Evolutionary conservation across 306 rosid species (phyloP), one percentile per base, ranked within the genome.

Genomic region (Myrica gale): DNA sequence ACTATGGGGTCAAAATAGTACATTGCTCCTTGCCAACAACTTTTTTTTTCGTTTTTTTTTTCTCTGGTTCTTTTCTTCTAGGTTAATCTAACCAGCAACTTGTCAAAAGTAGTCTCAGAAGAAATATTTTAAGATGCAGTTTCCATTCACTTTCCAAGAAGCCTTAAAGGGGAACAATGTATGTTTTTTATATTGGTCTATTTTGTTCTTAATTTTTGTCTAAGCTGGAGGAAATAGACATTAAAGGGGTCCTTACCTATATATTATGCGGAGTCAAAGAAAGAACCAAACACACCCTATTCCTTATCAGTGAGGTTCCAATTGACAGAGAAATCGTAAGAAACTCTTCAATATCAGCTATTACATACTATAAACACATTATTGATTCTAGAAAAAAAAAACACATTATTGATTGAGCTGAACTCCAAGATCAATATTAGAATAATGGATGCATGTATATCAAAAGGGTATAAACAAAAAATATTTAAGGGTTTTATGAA

Each of bases 81-180:
- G 37, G 37, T 32, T 32, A 32, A 63, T 20, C 43, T 61, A 32
- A 11, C 19, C 68, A 11, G 39, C 44, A 75, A 46, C 68, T 75
- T 80, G 76, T 67, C 76, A 26, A 66, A 43, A 76, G 53, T 21
- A 32, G 37, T 32, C 3, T 58, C 26, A 16, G 21, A 52, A 26
- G 46, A 39, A 71, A 54, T 12, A 5, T 52, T 2, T 37, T 4
- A 51, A 7, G 19, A n/a, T 23, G 48, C 63, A 82, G 74, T 82
- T 84, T 84, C 84, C 84, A 45, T 70, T 74, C 39, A 74, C 69
- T 76, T 82, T 84, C 83, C 84, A 63, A 53, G 53, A 66, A 68
- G 50, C 63, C 61, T 32, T 23, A 57, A 69, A 71, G 42, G 67
- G 67, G 4, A 74, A 71, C 10, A 57, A 76, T 32, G 37, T 2